These are phyloP conservation scores for Camelina neglecta DNA, from an alignment of 345 rosid species.

Conservation along the genomic window DNA sequence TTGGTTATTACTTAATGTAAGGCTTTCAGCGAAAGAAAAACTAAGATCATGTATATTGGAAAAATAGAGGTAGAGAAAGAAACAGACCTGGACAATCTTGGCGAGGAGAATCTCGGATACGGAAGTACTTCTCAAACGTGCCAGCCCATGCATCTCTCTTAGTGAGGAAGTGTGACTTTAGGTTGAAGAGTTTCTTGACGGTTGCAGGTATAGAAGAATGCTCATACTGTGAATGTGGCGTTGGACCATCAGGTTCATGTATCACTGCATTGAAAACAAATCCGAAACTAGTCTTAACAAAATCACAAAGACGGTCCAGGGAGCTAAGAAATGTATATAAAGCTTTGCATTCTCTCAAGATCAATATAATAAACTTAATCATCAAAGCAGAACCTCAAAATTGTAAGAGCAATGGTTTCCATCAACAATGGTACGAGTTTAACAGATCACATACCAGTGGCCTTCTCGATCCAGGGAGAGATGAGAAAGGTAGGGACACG, in stretches of 20 bases:
- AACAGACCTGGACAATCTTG: slow-evolving; percentile 92
- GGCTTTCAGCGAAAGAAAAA: background rate
- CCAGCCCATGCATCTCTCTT: slow-evolving; percentile 99
- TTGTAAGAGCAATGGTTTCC: background rate
- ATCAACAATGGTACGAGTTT: background rate
- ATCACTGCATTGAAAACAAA: slow-evolving; percentile 58
- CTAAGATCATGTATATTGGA: background rate
- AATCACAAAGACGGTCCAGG: background rate
- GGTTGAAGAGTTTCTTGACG: slow-evolving; percentile 92
- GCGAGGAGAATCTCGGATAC: slow-evolving; percentile 79
- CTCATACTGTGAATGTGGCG: slow-evolving; percentile 78
- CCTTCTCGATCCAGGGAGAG: slow-evolving; percentile 97
- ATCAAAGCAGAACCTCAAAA: slow-evolving; percentile 2
- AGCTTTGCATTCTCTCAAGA: background rate
- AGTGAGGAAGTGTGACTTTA: slow-evolving; percentile 82
- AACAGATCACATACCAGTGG: slow-evolving; percentile 63
- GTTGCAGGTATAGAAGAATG: slow-evolving; percentile 98
- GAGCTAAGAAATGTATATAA: background rate
- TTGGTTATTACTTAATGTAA: background rate
- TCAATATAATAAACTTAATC: background rate
- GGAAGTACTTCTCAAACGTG: slow-evolving; percentile 79
- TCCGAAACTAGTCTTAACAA: background rate
- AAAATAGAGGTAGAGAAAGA: slow-evolving; percentile 18
- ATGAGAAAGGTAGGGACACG: slow-evolving; percentile 83
- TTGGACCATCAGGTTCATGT: slow-evolving; percentile 88